A percentile compares a stretch with the other conserved stretches of the same genome.
Evolutionary conservation across 2,329 filamentous ascomycete genomes (phyloP).

Genomic region (Fusarium xylarioides): DNA sequence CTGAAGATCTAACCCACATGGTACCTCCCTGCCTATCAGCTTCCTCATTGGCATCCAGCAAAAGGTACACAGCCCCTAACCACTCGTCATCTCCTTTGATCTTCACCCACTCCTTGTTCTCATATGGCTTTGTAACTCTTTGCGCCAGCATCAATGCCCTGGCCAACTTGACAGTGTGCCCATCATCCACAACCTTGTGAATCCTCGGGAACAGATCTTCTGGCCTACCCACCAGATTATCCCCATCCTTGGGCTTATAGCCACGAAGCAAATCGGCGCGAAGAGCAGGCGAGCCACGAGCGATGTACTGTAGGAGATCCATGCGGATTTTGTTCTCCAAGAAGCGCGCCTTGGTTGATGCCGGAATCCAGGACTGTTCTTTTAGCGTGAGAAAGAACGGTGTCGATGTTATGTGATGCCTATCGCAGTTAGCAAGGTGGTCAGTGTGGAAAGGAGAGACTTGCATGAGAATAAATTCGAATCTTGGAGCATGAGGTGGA

Average conservation of each 20-base stretch:
- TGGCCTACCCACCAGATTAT: conserved; percentile 57
- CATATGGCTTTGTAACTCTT: conserved; percentile 57
- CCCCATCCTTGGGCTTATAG: conserved; percentile 63
- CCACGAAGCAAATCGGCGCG: conserved; percentile 64
- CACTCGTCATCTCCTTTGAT: conserved; percentile 67
- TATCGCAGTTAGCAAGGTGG: conserved; percentile 46
- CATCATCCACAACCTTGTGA: conserved; percentile 72
- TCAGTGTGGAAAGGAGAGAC: conserved; percentile 23
- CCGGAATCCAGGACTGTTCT: conserved; percentile 66
- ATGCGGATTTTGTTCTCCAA: conserved; percentile 84
- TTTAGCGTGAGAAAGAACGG: conserved; percentile 80
- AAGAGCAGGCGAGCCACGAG: conserved; percentile 70
- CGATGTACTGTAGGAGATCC: conserved; percentile 79
- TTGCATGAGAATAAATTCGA: conserved; percentile 80
- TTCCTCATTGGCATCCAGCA: conserved; percentile 68
- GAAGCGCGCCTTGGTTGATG: conserved; percentile 70
- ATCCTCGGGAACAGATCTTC: conserved; percentile 60
- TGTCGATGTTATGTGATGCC: conserved; percentile 77
- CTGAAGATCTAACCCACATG: conserved; percentile 69
- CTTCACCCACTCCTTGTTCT: conserved; percentile 57
- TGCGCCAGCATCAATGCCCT: conserved; percentile 74
- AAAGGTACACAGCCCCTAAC: conserved; percentile 67
- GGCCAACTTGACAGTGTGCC: conserved; percentile 80
- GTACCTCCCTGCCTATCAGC: conserved; percentile 46
- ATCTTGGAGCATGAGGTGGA: conserved; percentile 71